Evolutionary conservation across 371 early-diverging fungal genomes (phyloP).

Genomic region (Mucor indicus): DNA sequence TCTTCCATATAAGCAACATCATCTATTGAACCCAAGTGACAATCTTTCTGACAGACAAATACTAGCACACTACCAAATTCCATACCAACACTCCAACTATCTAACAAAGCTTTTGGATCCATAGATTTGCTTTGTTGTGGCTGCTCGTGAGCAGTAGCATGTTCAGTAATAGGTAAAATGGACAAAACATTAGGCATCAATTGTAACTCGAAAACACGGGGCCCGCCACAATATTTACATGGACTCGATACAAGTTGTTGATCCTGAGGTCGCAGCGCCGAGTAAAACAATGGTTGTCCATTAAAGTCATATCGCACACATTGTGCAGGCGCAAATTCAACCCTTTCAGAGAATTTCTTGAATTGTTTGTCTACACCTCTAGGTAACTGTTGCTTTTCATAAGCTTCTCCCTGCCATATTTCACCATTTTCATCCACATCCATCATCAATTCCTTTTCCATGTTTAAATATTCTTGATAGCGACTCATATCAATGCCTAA

Average conservation of each 20-base stretch:
- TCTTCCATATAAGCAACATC: conserved; percentile 62
- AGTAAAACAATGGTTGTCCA: conserved; percentile 69
- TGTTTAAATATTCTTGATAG: conserved; percentile 52
- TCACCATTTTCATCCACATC: conserved; percentile 32
- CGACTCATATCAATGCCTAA: conserved; percentile 37
- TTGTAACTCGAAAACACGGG: conserved; percentile 89
- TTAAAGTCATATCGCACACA: conserved; percentile 79
- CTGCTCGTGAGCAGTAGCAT: conserved; percentile 29
- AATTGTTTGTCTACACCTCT: conserved; percentile 79
- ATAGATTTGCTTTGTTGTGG: conserved; percentile 14
- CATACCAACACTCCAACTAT: conserved; percentile 75
- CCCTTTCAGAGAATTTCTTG: conserved; percentile 70
- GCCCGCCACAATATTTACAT: conserved; percentile 70
- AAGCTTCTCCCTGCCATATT: conserved; percentile 76
- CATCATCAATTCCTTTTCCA: conserved; percentile 34
- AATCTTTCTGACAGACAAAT: conserved; percentile 82
- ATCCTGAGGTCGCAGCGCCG: conserved; percentile 25
- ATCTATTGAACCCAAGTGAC: conserved; percentile 46
- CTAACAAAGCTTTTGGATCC: conserved; percentile 33
- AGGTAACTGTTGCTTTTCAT: conserved; percentile 74
- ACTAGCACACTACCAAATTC: conserved; percentile 91
- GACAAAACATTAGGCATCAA: conserved; percentile 87
- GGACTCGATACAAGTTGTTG: conserved; percentile 35
- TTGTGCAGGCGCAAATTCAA: conserved; percentile 77
- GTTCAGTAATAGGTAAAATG: conserved; percentile 53